Base-by-base conservation (phyloP, 495 filamentous ascomycete species). In the Neurospora sp. region DNA sequence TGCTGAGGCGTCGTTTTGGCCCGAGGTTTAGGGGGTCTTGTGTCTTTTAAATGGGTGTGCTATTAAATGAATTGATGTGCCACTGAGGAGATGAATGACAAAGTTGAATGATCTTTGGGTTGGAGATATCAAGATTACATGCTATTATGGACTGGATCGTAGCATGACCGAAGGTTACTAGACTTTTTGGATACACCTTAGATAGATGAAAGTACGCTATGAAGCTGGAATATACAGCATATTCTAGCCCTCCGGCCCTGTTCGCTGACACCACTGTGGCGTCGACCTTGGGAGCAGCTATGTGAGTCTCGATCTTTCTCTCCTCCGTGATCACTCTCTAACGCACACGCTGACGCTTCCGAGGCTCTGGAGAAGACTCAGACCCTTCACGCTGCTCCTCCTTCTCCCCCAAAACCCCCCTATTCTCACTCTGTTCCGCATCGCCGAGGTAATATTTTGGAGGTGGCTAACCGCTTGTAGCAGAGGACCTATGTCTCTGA, bases 1-100 rank as follows among this genome's bases (percentile, higher is more conserved):
- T 38, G 81, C 80, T 2, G 81, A 82, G 74, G 74, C 74, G 48
- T 69, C 73, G 2, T 82, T 81, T 70, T 82, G 81, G 81, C 81
- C 81, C 9, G 72, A 78, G 14, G 31, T 82, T n/a, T 72, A 65
- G 27, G 53, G 14, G 7, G 14, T 16, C 27, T 37, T 14, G 1
- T 6, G 14, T 7, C 53, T 65, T 18, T 12, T 48, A 48, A 48
- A 20, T 11, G 44, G 44, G 44, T 48, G 44, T n/a, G 42, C 42
- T 44, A 42, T 42, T 42, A n/a, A 48, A 20, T 48, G 44, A 8
- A 20, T 20, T 48, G n/a, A 48, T 48, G n/a, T 48, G 44, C 44
- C 44, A 20, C 44, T 48, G 44, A 48, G 44, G n/a, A 20, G 4
- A 20, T 48, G 44, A 20, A 48, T 48, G 44, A 27, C 5, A 14